phyloP scores from a whole-genome alignment of 2,329 filamentous ascomycete species.

The Cordyceps farinosa region DNA sequence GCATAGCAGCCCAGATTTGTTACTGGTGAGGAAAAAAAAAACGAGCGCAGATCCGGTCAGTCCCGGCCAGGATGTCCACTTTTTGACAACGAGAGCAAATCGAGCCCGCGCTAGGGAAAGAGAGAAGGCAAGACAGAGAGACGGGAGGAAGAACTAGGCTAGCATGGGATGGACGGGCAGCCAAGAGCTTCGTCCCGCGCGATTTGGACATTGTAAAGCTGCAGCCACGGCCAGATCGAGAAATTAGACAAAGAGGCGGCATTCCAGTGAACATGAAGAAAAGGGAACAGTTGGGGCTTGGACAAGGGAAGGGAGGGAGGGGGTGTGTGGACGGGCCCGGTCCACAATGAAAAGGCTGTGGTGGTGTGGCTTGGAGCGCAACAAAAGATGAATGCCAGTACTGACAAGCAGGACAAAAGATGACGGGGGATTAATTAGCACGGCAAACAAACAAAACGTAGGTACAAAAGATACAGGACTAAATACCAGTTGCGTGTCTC shows the following conservation, averaged over 20 bases:
- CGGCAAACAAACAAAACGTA: neutral
- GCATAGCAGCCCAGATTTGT: neutral
- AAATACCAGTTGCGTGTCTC: too few species aligned
- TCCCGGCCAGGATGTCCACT: constrained; percentile 11
- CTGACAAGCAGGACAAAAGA: neutral
- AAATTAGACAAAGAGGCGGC: neutral
- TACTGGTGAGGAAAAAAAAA: neutral
- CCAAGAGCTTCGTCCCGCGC: neutral
- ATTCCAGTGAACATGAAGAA: neutral
- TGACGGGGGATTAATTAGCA: neutral
- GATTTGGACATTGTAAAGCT: neutral
- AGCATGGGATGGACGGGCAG: neutral
- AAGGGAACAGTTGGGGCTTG: neutral
- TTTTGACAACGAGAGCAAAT: neutral
- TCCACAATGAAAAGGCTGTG: neutral
- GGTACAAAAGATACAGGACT: too few species aligned
- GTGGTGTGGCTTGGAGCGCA: constrained; percentile 5
- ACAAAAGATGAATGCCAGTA: neutral
- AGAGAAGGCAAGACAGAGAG: neutral
- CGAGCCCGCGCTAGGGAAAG: neutral
- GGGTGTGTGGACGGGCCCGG: neutral
- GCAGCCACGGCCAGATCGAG: constrained; percentile 1
- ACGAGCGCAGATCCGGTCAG: constrained; percentile 16
- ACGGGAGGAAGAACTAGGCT: neutral
- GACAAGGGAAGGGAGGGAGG: neutral